Evolutionary conservation across 2,329 filamentous ascomycete species (phyloP).

Genomic region (Aureobasidium musti): DNA sequence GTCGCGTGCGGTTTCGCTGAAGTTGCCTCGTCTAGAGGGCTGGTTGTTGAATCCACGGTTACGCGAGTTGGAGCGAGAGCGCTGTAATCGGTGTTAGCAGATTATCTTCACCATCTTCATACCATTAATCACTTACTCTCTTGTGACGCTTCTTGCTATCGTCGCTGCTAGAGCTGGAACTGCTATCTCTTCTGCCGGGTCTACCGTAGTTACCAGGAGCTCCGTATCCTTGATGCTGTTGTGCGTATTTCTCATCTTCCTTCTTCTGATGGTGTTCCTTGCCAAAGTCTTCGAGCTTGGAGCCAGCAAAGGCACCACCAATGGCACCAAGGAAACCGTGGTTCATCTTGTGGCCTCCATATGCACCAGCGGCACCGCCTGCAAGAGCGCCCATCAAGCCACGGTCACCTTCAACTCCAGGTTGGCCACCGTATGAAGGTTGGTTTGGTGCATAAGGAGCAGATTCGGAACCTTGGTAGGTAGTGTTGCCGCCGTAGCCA

Average conservation of each 20-base stretch:
- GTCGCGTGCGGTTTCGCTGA: conserved; percentile 40
- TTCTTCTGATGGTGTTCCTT: conserved; percentile 50
- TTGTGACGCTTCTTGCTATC: conserved; percentile 11
- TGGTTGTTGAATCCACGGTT: background rate
- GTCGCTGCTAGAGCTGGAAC: conserved; percentile 24
- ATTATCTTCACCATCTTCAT: too few relatives aligned
- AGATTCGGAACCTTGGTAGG: conserved; percentile 22
- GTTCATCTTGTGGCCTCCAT: conserved; percentile 57
- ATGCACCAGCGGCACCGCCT: conserved; percentile 60
- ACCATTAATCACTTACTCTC: background rate
- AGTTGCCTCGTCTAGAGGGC: conserved; percentile 42
- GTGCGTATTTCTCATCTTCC: conserved; percentile 32
- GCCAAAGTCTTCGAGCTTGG: conserved; percentile 56
- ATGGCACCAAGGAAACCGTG: conserved; percentile 61
- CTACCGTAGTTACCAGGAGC: conserved; percentile 19
- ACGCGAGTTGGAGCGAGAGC: conserved; percentile 16
- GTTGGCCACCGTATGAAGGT: conserved; percentile 26
- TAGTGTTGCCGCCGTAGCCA: conserved; percentile 21
- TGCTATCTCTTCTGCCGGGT: conserved; percentile 18
- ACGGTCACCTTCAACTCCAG: conserved; percentile 51
- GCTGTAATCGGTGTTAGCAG: background rate
- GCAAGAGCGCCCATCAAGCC: conserved; percentile 58
- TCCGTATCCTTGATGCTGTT: conserved; percentile 11
- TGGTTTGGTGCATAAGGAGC: conserved; percentile 13
- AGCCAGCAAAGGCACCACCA: conserved; percentile 58